Evolutionary conservation across 2,329 filamentous ascomycete genomes (phyloP), one percentile per base, ranked within the genome.

Genomic region (Phialocephala subalpina): DNA sequence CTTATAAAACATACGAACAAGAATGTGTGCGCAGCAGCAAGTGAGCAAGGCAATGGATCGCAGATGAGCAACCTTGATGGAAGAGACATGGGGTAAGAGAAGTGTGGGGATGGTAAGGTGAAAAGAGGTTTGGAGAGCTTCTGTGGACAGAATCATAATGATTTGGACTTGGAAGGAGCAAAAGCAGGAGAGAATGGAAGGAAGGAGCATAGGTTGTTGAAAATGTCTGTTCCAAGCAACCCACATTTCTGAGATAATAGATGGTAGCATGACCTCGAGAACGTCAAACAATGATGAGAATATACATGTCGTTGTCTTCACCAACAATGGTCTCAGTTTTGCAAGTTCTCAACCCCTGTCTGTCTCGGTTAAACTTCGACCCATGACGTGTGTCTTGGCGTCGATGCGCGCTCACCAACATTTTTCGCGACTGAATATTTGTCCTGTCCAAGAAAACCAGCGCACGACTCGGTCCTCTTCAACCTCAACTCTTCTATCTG

Each of bases 371-470:
- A 25, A 57, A 20, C 2, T 38, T 20, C 33, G 14, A 38, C 29
- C 18, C 18, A 57, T 57, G 55, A 57, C 55, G 55, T 57, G 29
- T 7, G 55, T 12, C 29, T 57, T 36, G 55, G 55, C 55, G 33
- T 57, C 33, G 18, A 22, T 52, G 47, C 47, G 49, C 49, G 49
- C 29, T 33, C 14, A 16, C 49, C 49, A 57, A 57, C 25, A 55
- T 38, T 20, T 56, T 40, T 57, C 55, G 55, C 55, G 55, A 57
- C 55, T 7, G 20, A 57, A 35, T 16, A 56, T n/a, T n/a, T 22
- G 27, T 22, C 33, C 52, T 22, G 55, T 20, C 33, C 27, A 27
- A 27, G 49, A 14, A 53, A 29, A 1, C 22, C 12, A 29, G 25
- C 20, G 12, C 33, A 27, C 55, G 55, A 38, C 29, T 40, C 33